phyloP scores from a whole-genome alignment of 2,329 filamentous ascomycete genomes.

The Alternaria arborescens region DNA sequence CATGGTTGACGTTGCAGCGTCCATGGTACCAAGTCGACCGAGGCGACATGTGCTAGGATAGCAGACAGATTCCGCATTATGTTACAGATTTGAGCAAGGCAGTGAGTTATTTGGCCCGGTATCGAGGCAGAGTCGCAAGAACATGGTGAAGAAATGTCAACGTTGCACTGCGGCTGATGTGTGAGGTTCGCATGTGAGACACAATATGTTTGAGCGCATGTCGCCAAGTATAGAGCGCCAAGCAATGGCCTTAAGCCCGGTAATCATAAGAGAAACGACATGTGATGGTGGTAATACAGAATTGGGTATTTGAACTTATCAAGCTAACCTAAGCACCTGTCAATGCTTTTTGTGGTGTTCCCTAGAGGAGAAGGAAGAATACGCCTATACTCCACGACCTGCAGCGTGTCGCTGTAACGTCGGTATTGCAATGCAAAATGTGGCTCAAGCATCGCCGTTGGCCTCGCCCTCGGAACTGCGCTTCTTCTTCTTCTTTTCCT shows the following conservation, averaged over 20 bases:
- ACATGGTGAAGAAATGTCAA: background rate
- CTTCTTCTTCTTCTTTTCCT: slow-evolving; percentile 56
- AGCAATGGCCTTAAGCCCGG: background rate
- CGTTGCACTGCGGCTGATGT: background rate
- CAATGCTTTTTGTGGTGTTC: slow-evolving; percentile 26
- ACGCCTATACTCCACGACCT: background rate
- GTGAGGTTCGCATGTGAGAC: slow-evolving; percentile 25
- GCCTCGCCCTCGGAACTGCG: slow-evolving; percentile 36
- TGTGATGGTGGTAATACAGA: slow-evolving; percentile 12
- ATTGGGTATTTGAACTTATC: slow-evolving; percentile 28
- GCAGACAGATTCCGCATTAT: background rate
- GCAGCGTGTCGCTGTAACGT: background rate
- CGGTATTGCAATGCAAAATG: background rate
- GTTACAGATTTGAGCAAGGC: background rate
- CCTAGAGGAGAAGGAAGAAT: background rate
- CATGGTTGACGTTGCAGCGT: slow-evolving; percentile 32
- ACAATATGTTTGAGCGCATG: slow-evolving; percentile 21
- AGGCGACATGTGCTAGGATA: background rate
- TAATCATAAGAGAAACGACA: background rate
- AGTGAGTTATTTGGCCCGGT: fast-evolving
- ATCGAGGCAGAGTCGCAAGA: background rate
- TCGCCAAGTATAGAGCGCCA: slow-evolving; percentile 23
- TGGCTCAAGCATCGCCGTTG: slow-evolving; percentile 33
- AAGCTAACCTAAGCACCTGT: slow-evolving; percentile 35
- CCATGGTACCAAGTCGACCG: background rate